Percentiles rank a stretch among this genome's conserved stretches.
phyloP scores from a whole-genome alignment of 345 rosid species.

The Clausena lansium region DNA sequence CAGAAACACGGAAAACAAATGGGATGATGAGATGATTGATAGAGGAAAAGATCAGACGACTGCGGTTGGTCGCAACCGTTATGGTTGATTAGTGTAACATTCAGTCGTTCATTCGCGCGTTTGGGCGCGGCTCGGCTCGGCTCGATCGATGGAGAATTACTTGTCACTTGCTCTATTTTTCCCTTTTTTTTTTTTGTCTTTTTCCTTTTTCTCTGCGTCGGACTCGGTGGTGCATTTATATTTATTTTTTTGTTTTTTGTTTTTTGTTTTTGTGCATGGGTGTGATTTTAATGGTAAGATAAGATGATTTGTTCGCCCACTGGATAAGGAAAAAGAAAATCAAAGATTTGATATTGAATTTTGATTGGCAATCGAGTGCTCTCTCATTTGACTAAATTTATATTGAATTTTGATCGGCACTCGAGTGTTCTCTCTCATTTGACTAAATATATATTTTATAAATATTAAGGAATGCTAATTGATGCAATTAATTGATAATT shows the following conservation, averaged over 20 bases:
- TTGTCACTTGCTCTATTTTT: background rate
- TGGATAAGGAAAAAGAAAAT: background rate
- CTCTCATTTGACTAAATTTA: too few species aligned
- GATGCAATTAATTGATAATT: too few species aligned
- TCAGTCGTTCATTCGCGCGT: slow-evolving; percentile 41
- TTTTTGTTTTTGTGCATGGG: background rate
- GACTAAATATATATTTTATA: too few species aligned
- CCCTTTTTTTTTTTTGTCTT: background rate
- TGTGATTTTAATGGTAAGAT: background rate
- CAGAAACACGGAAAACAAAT: background rate
- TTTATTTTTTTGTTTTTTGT: background rate
- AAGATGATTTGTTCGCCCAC: background rate
- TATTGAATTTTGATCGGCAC: too few species aligned
- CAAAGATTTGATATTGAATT: too few species aligned
- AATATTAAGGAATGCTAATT: too few species aligned
- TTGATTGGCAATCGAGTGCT: too few species aligned
- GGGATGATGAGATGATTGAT: background rate
- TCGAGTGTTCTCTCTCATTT: too few species aligned
- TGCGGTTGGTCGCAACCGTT: slow-evolving; percentile 41
- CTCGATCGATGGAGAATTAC: slow-evolving; percentile 23
- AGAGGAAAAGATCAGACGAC: slow-evolving; percentile 30
- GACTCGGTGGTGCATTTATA: background rate
- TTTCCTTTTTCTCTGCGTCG: background rate
- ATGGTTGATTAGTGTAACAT: slow-evolving; percentile 13
- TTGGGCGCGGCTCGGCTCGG: slow-evolving; percentile 38